Evolutionary conservation across 2,329 filamentous ascomycete genomes (phyloP).

Genomic region (Aspergillus sp.): DNA sequence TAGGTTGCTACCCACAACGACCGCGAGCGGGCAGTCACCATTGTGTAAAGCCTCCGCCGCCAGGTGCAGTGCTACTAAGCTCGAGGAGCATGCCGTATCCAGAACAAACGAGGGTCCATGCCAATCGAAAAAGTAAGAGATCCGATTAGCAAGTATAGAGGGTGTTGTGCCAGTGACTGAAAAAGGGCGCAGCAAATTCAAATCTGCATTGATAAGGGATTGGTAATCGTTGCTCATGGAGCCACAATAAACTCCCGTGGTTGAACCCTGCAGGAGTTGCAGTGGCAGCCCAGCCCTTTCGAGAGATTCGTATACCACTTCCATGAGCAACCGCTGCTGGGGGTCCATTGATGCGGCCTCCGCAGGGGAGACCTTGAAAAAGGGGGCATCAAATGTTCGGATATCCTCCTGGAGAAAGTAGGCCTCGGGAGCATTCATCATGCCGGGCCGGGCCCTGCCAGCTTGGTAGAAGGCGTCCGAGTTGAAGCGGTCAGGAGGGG

Average conservation of each 20-base stretch:
- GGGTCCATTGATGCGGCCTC: slow-evolving; percentile 39
- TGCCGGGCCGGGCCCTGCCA: not conserved
- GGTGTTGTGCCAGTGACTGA: slow-evolving; percentile 24
- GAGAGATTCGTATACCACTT: slow-evolving; percentile 46
- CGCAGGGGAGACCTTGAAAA: slow-evolving; percentile 24
- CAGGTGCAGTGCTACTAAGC: slow-evolving; percentile 29
- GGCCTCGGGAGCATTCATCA: not conserved
- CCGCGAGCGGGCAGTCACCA: not conserved
- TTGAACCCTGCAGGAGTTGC: slow-evolving; percentile 21
- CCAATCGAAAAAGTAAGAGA: slow-evolving; percentile 40
- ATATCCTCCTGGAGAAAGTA: not conserved
- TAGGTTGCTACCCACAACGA: slow-evolving; percentile 34
- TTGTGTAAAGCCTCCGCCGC: slow-evolving; percentile 11
- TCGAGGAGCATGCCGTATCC: slow-evolving; percentile 46
- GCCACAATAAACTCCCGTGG: slow-evolving; percentile 27
- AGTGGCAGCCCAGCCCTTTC: slow-evolving; percentile 21
- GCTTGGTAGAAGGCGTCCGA: not conserved
- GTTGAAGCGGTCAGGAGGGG: not conserved
- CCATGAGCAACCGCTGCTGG: slow-evolving; percentile 28
- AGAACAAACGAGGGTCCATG: slow-evolving; percentile 40
- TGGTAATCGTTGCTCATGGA: slow-evolving; percentile 26
- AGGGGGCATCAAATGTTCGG: slow-evolving; percentile 23
- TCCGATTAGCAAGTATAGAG: slow-evolving; percentile 35
- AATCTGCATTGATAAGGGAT: slow-evolving; percentile 17
- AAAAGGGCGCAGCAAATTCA: slow-evolving; percentile 15